phyloP scores from a whole-genome alignment of 2,329 filamentous ascomycete genomes.

The Celoporthe dispersa region DNA sequence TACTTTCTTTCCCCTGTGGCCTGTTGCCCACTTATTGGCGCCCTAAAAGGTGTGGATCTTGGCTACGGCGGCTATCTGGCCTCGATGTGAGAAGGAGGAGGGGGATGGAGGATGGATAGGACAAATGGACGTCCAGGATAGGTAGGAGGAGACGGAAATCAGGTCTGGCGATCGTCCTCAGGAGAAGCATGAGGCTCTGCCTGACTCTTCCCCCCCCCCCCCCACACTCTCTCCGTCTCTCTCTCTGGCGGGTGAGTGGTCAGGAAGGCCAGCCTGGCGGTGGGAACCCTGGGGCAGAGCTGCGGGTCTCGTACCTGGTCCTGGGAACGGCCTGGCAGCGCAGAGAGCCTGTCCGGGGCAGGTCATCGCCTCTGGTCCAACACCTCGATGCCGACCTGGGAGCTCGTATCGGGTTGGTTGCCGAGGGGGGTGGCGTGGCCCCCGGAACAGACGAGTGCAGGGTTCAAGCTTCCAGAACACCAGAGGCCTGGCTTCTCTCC shows the following conservation, averaged over 20 bases:
- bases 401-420: background rate
- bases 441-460: background rate
- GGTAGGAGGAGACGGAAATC: background rate
- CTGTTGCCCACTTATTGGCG: background rate
- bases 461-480: background rate
- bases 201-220: background rate
- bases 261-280: no score
- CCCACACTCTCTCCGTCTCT: background rate
- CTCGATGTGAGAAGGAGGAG: no score
- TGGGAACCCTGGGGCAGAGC: background rate
- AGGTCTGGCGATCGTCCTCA: background rate
- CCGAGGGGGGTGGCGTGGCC: background rate
- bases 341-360: background rate
- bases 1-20: no score
- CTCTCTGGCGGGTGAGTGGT: background rate
- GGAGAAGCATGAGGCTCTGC: background rate
- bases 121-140: background rate
- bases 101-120: background rate
- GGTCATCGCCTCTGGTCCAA: background rate
- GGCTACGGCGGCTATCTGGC: background rate
- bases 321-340: no score
- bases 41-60: background rate
- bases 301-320: no score
- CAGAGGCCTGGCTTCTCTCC: background rate
- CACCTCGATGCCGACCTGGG: background rate